phyloP scores from a whole-genome alignment of 2,329 filamentous ascomycete genomes.

The Aspergillus fumigatiaffinis region DNA sequence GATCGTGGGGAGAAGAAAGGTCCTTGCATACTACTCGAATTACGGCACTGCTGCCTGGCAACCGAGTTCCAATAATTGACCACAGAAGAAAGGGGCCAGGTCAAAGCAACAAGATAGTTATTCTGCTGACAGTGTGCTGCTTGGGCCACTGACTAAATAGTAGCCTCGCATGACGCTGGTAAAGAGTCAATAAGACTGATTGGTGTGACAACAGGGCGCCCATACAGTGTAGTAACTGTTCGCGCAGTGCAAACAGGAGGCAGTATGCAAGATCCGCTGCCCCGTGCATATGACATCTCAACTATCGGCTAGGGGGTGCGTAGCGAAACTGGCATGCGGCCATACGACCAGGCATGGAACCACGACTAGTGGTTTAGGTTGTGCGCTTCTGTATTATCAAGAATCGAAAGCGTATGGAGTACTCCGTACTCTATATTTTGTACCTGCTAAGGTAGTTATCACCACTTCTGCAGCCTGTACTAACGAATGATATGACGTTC shows the following conservation, averaged over 20 bases:
- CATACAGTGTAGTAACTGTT: not conserved
- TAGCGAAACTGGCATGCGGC: slow-evolving; percentile 10
- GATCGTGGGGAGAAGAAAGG: not conserved
- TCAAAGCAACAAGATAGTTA: not conserved
- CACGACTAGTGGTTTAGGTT: not conserved
- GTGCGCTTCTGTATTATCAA: not conserved
- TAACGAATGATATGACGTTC: not conserved
- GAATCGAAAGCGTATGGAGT: not conserved
- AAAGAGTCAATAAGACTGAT: not conserved
- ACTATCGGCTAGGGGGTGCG: slow-evolving; percentile 10
- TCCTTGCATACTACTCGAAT: not conserved
- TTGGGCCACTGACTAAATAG: not conserved
- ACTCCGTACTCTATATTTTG: not conserved
- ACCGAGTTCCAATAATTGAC: not conserved
- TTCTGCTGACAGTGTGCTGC: not conserved
- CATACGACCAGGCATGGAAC: slow-evolving; percentile 2
- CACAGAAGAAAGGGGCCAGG: not conserved
- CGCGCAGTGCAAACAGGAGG: not conserved
- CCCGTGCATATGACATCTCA: slow-evolving; percentile 34
- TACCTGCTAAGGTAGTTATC: too few relatives aligned
- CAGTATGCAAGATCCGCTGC: slow-evolving; percentile 18
- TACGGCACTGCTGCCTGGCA: not conserved
- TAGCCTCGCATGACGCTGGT: not conserved
- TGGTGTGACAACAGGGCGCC: not conserved
- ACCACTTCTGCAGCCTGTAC: not conserved